Evolutionary conservation across 495 filamentous ascomycete genomes (phyloP), one percentile per base, ranked within the genome.

Genomic region (Penicillium canariense): DNA sequence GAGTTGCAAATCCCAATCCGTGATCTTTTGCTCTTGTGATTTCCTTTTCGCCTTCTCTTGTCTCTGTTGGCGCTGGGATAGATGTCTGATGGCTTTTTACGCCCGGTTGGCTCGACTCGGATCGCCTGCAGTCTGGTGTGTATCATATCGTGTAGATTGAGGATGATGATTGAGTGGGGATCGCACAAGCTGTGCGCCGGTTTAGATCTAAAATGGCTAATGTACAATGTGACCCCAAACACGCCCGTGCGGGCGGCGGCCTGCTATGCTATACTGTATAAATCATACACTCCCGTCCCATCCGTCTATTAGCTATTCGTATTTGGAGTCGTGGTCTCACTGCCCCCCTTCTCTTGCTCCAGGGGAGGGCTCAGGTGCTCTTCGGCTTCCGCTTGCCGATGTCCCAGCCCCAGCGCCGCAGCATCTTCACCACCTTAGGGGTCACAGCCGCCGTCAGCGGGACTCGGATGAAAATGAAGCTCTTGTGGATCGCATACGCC

Each of bases 401-500:
- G 63, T 88, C 72, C 81, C 82, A 89, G 3, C 94, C 94, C 91
- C 92, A 96, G 5, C 83, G 77, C 50, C 94, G 74, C 4, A 98
- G 76, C 14, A 83, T 80, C 71, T 90, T 91, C 54, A 96, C 94
- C 10, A 97, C 86, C 67, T 94, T 96, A 2, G 95, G 94, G 6
- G 88, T 90, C 12, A 96, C 80, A 1, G 90, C 93, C 11, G 87
- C 92, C 2, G 94, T 91, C 57, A 97, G 66, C 2, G 94, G 94
- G 2, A 98, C 88, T 8, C 94, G 82, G 49, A 97, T 72, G 69
- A 99, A 96, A 48, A 99, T 96, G 70, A 98, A 92, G 56, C 87
- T 94, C 72, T 99, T 99, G 77, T 99, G 94, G 47, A 99, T 87
- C 0, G 93, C 94, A 61, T 99, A 99, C 5, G 94, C 95, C 12